Base-by-base conservation (phyloP, 1,284 basidiomycete genomes). In the Marasmius fiardii region DNA sequence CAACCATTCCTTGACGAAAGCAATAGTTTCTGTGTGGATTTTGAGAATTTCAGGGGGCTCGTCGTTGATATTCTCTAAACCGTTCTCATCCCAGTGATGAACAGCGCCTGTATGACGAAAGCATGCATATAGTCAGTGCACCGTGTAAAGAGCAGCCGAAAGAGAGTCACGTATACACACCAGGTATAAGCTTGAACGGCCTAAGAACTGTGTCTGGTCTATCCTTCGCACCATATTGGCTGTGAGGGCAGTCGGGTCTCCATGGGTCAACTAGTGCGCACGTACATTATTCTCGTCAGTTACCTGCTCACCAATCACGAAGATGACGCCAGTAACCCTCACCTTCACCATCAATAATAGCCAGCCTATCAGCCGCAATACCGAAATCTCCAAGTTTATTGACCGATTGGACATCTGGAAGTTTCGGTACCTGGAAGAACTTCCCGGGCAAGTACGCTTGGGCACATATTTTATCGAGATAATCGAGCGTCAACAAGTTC, bases 181-280 rank as follows among this genome's bases (percentile, higher is more conserved):
- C 78, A n/a, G 86, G 86, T 58, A 98, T 98, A 51, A 96, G 64
- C 69, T 95, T 94, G 73, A 95, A 93, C 0, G 95, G 95, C 51
- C 81, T 77, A 18, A 83, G 63, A 12, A 87, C 69, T 0, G 92
- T 92, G 69, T 94, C 92, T 43, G 78, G 68, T 33, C 95, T 77
- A 44, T 80, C 74, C 5, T 76, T 71, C 0, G 93, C 93, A 52
- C 90, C 82, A 51, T 88, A 49, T 26, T 26, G 82, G 60, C 88
- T 90, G 66, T 95, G 92, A 0, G 93, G 92, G 1, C 95, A 90
- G 58, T 86, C 87, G 0, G 92, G 90, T 58, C 89, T 81, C 94
- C 94, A 97, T 3, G 95, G 94, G 70, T 96, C 93, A 31, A 88
- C 89, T 90, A n/a, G n/a, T n/a, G n/a, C n/a, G n/a, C n/a, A n/a